Evolutionary conservation across 345 rosid species (phyloP).

Genomic region (Euphorbia peplus): DNA sequence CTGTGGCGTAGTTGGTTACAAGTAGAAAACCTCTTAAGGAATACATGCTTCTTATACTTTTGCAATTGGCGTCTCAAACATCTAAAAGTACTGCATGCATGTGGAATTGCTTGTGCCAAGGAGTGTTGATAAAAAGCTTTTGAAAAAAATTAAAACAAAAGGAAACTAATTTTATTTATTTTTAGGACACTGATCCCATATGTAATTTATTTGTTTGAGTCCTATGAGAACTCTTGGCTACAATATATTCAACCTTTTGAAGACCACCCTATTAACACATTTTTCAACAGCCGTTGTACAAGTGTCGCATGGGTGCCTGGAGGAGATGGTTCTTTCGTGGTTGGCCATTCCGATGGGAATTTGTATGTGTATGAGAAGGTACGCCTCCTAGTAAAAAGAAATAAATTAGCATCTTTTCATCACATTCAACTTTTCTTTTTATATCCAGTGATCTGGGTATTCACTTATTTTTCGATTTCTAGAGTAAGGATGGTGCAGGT

Average conservation of each 20-base stretch:
- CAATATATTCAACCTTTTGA: not conserved
- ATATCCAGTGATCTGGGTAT: conserved; percentile 13
- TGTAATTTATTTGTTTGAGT: not conserved
- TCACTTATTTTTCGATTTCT: conserved; percentile 11
- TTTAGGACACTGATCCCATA: not conserved
- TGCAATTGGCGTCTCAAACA: not conserved
- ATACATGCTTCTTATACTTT: not conserved
- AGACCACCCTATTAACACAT: conserved; percentile 13
- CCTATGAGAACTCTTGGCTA: conserved; percentile 4
- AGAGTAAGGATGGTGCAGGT: conserved; percentile 91
- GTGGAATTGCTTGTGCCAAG: not conserved
- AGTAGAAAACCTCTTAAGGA: not conserved
- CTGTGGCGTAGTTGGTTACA: not conserved
- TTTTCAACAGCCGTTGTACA: conserved; percentile 76
- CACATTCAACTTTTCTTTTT: conserved; percentile 11
- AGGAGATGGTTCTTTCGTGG: conserved; percentile 89
- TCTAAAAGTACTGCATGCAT: not conserved
- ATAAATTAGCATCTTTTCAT: conserved; percentile 5
- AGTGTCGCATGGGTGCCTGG: conserved; percentile 96
- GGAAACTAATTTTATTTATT: not conserved
- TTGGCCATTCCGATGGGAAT: conserved; percentile 98
- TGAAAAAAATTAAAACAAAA: not conserved
- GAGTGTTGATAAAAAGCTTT: not conserved
- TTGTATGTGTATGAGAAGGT: conserved; percentile 95
- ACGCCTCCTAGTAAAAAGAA: conserved; percentile 37